Base-by-base conservation (phyloP, 2,329 filamentous ascomycete genomes). In the Cordyceps cateniannulata region DNA sequence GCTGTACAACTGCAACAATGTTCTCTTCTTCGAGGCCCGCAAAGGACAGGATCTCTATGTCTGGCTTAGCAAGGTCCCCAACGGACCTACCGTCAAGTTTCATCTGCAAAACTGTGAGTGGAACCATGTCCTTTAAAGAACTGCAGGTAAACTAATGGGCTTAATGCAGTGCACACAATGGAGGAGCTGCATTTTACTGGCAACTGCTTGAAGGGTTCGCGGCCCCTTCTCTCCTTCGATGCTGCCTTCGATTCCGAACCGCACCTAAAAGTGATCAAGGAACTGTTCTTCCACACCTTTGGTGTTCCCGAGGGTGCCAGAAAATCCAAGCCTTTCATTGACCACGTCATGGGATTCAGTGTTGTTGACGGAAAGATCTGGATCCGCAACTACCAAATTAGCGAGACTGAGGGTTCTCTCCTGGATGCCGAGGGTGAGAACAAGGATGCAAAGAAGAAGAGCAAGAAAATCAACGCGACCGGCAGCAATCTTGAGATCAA, bases 161-260 rank as follows among this genome's bases (percentile, higher is more conserved):
- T 25, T 9, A 16, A 22, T n/a, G 49, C 66, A 90, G 83, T 97
- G 70, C 93, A 97, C 77, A 97, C 93, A 10, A 96, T 96, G 91
- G 91, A 93, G 70, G 95, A 99, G 75, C 81, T 99, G 40, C 91
- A 96, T 71, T 98, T 99, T 74, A 93, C 92, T 18, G 95, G 95
- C 59, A 99, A 99, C 79, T 97, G 93, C 73, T 79, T 98, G 63
- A 97, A 96, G 77, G 95, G 95, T 62, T 95, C 91, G 29, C 82
- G 95, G 40, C 93, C 95, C 1, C 81, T 99, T 44, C 85, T 99
- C 61, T 95, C 91, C 40, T 99, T 99, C 73, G 95, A 98, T 72
- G 84, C 85, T 58, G 85, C 86, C 20, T 99, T 99, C 76, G 90
- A 96, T 63, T 83, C 83, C 66, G 83, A 90, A 68, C 89, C 92